These are phyloP conservation scores for Stylonectria norvegica DNA, from an alignment of 2,329 filamentous ascomycete genomes.

Conservation along the genomic window DNA sequence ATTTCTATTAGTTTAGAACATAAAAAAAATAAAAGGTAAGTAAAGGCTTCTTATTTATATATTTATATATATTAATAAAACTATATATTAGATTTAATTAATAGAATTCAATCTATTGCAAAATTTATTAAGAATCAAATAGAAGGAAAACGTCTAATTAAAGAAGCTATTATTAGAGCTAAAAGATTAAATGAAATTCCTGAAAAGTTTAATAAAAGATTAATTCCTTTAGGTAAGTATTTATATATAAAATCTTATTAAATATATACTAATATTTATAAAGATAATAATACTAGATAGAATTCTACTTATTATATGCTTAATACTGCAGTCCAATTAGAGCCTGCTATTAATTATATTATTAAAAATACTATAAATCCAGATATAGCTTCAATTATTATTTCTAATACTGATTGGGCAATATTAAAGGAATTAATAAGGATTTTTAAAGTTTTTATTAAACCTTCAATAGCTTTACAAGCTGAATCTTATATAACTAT, in stretches of 20 bases:
- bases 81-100: background rate
- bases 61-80: background rate
- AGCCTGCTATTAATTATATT: background rate
- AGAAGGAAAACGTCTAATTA: background rate
- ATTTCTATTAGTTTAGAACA: background rate
- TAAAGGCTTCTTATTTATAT: background rate
- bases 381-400: too few relatives aligned
- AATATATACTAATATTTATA: background rate
- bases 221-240: background rate
- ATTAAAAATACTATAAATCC: background rate
- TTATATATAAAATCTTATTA: background rate
- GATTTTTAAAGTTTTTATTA: background rate
- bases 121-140: background rate
- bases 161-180: background rate
- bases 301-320: background rate
- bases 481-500: background rate
- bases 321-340: background rate
- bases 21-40: background rate
- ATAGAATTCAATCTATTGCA: background rate
- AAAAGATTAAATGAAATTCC: background rate
- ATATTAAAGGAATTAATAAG: too few relatives aligned
- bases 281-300: background rate
- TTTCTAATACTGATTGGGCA: too few relatives aligned
- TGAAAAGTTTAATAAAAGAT: background rate
- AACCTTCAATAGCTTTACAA: background rate